phyloP scores from a whole-genome alignment of 2,329 filamentous ascomycete species.

The Cordyceps cateniannulata region DNA sequence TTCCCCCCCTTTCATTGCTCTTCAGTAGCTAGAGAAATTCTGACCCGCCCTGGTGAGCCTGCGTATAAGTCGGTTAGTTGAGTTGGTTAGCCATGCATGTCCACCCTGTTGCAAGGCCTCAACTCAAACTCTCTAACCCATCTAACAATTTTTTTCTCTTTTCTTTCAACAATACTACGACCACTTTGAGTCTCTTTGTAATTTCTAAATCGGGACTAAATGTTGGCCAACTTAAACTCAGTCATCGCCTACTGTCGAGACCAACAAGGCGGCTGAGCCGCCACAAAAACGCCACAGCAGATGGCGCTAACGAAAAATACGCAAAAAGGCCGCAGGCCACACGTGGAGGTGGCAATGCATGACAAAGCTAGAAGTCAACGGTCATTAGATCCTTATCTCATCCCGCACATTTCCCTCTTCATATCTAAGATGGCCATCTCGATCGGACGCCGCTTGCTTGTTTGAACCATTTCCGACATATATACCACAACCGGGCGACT shows the following conservation, averaged over 20 bases:
- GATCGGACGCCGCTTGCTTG: background rate
- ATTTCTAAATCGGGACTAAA: background rate
- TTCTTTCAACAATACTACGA: too few relatives aligned
- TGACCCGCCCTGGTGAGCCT: too few relatives aligned
- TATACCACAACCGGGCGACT: background rate
- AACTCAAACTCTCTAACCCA: too few relatives aligned
- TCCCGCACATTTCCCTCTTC: background rate
- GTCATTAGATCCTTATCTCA: background rate
- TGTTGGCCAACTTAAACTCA: background rate
- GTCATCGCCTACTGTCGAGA: background rate
- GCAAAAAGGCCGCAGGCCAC: constrained; percentile 7
- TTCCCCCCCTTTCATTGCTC: too few relatives aligned
- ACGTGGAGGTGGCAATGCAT: background rate
- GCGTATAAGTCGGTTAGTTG: too few relatives aligned
- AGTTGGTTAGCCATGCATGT: too few relatives aligned
- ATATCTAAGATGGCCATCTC: background rate
- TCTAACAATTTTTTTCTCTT: too few relatives aligned
- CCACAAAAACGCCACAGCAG: background rate
- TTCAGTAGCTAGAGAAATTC: too few relatives aligned
- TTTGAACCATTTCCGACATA: background rate
- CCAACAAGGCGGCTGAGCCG: background rate
- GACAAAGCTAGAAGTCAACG: background rate
- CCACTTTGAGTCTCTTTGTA: too few relatives aligned
- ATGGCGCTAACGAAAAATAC: background rate
- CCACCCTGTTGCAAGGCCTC: too few relatives aligned